Base-by-base conservation (phyloP, 352 stramenopile species). In the Saprolegnia parasitica region DNA sequence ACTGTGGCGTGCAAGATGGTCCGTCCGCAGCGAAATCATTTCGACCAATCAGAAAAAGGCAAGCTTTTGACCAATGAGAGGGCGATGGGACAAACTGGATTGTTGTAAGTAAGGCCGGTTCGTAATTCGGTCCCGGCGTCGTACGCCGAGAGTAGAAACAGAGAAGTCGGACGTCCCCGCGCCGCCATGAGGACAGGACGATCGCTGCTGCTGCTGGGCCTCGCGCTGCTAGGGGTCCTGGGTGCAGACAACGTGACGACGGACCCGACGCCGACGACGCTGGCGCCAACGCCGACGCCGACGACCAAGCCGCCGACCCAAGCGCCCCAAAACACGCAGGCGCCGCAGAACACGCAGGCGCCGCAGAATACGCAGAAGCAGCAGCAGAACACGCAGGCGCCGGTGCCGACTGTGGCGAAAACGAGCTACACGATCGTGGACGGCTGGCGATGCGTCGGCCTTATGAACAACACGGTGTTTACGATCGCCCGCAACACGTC, bases 71-170 rank as follows among this genome's bases (percentile, higher is more conserved):
- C 52, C 52, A 60, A 60, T 60, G 16, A 60, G 20, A 16, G 52
- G 35, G 35, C 13, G 13, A 15, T n/a, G 42, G 18, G 52, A 60
- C 24, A 60, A 60, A 60, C 52, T 60, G 52, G 52, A 60, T 60
- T 60, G 52, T 60, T 60, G 52, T 60, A 60, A 60, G 52, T 60
- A 60, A 60, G 52, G 42, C 52, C 24, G 24, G 24, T 60, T 60
- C 52, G 52, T 60, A 60, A 60, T 60, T 60, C 20, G 13, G 3
- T 3, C 52, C 42, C 13, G 42, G 42, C 42, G 42, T 49, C 42
- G 42, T 49, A 15, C 42, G 42, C 42, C 42, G 42, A 49, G 42
- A 49, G 42, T 49, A 60, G 35, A 60, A 60, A 40, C 52, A 35
- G 52, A 60, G 35, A 60, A 60, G 52, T n/a, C 52, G 52, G 35